A percentile compares a stretch with the other conserved stretches of the same genome.
These are phyloP conservation scores for Sordaria brevicollis DNA, from an alignment of 495 filamentous ascomycete genomes.

Conservation along the genomic window DNA sequence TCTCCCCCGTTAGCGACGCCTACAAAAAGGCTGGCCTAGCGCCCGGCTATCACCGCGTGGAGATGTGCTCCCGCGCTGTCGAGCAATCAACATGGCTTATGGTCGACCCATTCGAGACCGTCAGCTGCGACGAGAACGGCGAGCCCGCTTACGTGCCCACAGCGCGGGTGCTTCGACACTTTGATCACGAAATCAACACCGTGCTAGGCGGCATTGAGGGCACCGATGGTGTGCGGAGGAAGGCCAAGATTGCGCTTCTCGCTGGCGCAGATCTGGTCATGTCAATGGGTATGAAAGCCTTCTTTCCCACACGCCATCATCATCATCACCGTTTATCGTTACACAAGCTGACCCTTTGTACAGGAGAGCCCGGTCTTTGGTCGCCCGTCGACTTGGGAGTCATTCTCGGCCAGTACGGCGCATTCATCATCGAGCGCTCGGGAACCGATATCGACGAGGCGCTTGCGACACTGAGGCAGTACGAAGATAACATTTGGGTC, in stretches of 20 bases:
- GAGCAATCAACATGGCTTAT: constrained; percentile 71
- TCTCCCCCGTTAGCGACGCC: constrained; percentile 54
- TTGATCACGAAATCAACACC: constrained; percentile 78
- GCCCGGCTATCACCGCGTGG: constrained; percentile 27
- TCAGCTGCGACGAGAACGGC: constrained; percentile 40
- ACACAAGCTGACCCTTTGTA: constrained; percentile 16
- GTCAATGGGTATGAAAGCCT: constrained; percentile 48
- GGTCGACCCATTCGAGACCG: constrained; percentile 65
- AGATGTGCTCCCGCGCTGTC: constrained; percentile 72
- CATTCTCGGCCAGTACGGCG: constrained; percentile 77
- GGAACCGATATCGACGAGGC: constrained; percentile 88
- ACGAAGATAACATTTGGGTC: constrained; percentile 65
- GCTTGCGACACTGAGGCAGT: constrained; percentile 58
- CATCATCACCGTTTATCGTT: background rate
- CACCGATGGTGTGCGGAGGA: constrained; percentile 41
- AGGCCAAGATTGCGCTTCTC: constrained; percentile 55
- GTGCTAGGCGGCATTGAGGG: constrained; percentile 63
- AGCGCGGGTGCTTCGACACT: constrained; percentile 79
- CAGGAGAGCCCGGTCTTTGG: constrained; percentile 56
- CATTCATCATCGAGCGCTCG: constrained; percentile 80
- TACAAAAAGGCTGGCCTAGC: constrained; percentile 90
- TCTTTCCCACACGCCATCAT: constrained; percentile 40
- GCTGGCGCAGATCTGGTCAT: constrained; percentile 69
- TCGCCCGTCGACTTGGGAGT: constrained; percentile 70
- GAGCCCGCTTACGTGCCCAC: constrained; percentile 80